Base-by-base conservation (phyloP, 2,329 filamentous ascomycete species). In the Cordyceps fumosorosea region DNA sequence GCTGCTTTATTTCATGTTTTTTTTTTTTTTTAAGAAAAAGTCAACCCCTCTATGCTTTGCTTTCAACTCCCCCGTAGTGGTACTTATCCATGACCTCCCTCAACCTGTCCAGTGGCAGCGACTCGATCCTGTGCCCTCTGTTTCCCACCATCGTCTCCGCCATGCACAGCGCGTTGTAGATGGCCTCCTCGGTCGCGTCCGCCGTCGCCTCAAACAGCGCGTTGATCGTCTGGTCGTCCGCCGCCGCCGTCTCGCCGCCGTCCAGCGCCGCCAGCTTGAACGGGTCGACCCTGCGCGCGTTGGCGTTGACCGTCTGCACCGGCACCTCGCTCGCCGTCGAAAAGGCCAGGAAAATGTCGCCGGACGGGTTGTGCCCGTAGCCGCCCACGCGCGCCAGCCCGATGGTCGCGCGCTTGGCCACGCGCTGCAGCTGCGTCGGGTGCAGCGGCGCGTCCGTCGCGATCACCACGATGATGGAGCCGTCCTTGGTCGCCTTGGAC, bases 321-420 rank as follows among this genome's bases (percentile, higher is more conserved):
- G 65, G 66, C 4, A 83, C 72, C 50, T 76, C 71, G 62, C 80
- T 83, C 12, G 76, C 83, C 0, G 85, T 88, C 7, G 83, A 87
- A 63, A 88, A 82, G 0, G 85, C 84, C 6, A 88, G 75, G 68
- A 88, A 86, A 55, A 88, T 79, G 62, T 88, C 85, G 0, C 85
- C 86, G 0, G 83, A 86, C 18, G 77, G 78, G 64, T 86, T 87
- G 22, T 81, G 76, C 0, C 82, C 85, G 62, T 82, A 81, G 0
- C 84, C 82, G 3, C 85, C 85, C 0, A 85, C 84, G 45, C 80
- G 76, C 0, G 82, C 74, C 0, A 88, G 71, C 1, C 86, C 85
- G 0, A 86, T 79, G 0, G 84, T 85, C 2, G 84, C 84, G 32
- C 84, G 80, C 64, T 83, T 81, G 0, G 84, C 83, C 1, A 87